phyloP scores from a whole-genome alignment of 2,329 filamentous ascomycete genomes.

The Diplodia intermedia region DNA sequence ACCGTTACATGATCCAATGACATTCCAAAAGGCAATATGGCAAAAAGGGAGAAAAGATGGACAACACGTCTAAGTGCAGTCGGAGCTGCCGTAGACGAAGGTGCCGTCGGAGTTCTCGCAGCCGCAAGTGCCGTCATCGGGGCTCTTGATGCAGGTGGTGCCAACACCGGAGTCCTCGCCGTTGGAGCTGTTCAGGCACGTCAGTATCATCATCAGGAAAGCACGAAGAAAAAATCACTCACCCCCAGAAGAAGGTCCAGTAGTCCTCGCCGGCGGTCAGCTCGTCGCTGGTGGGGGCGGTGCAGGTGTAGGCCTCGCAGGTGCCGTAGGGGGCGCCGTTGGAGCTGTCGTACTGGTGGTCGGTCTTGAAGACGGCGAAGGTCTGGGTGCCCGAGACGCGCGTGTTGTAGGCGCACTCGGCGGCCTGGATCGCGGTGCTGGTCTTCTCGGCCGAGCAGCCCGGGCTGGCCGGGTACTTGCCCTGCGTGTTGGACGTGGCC shows the following conservation, averaged over 20 bases:
- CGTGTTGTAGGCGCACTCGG: conserved; percentile 53
- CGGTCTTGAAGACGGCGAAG: conserved; percentile 50
- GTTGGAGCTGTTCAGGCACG: conserved; percentile 28
- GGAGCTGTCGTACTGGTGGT: conserved; percentile 54
- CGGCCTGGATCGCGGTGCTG: conserved; percentile 51
- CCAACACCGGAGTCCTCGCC: conserved; percentile 39
- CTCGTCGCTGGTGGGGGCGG: conserved; percentile 8
- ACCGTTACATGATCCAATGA: not conserved
- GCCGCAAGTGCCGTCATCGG: conserved; percentile 30
- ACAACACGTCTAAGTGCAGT: not conserved
- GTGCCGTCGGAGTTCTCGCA: conserved; percentile 30
- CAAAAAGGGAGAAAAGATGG: not conserved
- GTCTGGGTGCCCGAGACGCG: conserved; percentile 47
- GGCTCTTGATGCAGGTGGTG: conserved; percentile 41
- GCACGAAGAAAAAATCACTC: conserved; percentile 50
- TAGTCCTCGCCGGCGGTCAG: not conserved
- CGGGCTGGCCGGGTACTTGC: conserved; percentile 41
- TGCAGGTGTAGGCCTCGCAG: conserved; percentile 37
- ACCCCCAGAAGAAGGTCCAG: conserved; percentile 29
- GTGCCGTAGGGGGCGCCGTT: conserved; percentile 56
- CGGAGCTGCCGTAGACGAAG: not conserved
- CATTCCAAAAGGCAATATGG: too few relatives aligned
- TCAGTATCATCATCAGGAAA: conserved; percentile 33
- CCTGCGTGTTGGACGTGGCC: conserved; percentile 49
- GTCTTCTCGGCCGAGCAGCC: conserved; percentile 39